Base-by-base conservation (phyloP, 495 filamentous ascomycete genomes). In the Penicillium atrosanguineum region DNA sequence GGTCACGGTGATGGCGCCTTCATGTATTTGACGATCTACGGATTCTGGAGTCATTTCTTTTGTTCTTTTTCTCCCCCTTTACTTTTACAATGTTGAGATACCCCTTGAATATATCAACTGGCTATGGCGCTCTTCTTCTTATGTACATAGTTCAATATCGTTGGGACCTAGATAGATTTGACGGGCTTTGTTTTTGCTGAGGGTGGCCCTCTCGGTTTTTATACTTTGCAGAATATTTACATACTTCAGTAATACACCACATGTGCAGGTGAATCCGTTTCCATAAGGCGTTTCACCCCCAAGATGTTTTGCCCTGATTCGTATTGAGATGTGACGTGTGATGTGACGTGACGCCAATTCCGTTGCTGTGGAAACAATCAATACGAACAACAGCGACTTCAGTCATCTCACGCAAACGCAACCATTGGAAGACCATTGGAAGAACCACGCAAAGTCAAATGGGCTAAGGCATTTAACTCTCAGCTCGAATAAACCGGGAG, bases 71-170 rank as follows among this genome's bases (percentile, higher is more conserved):
- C 39, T 34, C 19, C 26, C 48, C 21, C 15, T 59, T 52, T 56
- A 31, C 19, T 52, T 50, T 65, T 57, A 58, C 57, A 53, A 63
- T 62, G 48, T 61, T 67, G 56, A 68, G 59, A 63, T 67, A 63
- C 71, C 70, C 70, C 62, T 60, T 69, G 64, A 66, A 73, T 68
- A 74, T 65, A 70, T 65, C 65, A 61, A 63, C 61, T 66, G 56
- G 56, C 64, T 59, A 53, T 68, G 60, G 65, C 64, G 60, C 60
- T 55, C 62, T 48, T 45, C 61, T 52, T 57, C 59, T 59, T 59
- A 61, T 73, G 69, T 75, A 75, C 65, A 75, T 75, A 75, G 61
- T 65, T 60, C 50, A 52, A 63, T 60, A 59, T 65, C 55, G 45
- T 57, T 58, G 53, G 55, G 61, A 57, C 40, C 48, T 68, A 72